Base-by-base conservation (phyloP, 768 basidiomycete species). In the Kwoniella pini region DNA sequence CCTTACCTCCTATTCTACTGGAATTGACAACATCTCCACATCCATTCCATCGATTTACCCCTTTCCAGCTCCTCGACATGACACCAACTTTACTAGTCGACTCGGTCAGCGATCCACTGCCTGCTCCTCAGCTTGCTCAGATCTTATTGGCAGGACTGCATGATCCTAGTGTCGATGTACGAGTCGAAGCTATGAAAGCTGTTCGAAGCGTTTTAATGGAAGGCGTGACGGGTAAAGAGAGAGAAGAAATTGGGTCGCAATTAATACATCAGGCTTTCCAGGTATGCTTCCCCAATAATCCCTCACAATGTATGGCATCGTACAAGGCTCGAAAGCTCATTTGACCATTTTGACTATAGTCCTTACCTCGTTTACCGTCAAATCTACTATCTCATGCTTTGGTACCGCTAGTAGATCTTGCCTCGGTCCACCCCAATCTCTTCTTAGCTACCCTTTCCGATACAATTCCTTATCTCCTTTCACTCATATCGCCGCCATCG, bases 1-100 rank as follows among this genome's bases (percentile, higher is more conserved):
- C 64, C 9, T 55, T 75, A 19, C 73, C 73, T n/a, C 70, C 70
- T 3, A 64, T 72, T 28, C 39, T 75, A 26, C 62, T 75, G 3
- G 64, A 62, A 22, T 63, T 75, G 3, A 68, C 67, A 2, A 46
- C 58, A 12, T 65, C 68, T 12, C 60, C 55, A 27, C 61, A 70
- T 24, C 64, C 73, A 4, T 72, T 72, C 52, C 68, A 70, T 51
- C 70, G 73, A 17, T 70, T 68, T 57, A 75, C 73, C 2, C 66
- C 73, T 3, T 75, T 67, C 36, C 73, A 75, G 45, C 59, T 75
- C 3, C 60, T 75, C 12, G 52, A 64, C 11, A 54, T 63, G 45
- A 65, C 57, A 27, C 73, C 73, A 1, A 70, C 73, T 1, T 55
- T 75, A 6, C 59, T 75, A 1, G 59, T 72, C 26, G 73, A 75